Evolutionary conservation across 768 basidiomycete species (phyloP), one percentile per base, ranked within the genome.

Genomic region (Pulveroboletus sp.): DNA sequence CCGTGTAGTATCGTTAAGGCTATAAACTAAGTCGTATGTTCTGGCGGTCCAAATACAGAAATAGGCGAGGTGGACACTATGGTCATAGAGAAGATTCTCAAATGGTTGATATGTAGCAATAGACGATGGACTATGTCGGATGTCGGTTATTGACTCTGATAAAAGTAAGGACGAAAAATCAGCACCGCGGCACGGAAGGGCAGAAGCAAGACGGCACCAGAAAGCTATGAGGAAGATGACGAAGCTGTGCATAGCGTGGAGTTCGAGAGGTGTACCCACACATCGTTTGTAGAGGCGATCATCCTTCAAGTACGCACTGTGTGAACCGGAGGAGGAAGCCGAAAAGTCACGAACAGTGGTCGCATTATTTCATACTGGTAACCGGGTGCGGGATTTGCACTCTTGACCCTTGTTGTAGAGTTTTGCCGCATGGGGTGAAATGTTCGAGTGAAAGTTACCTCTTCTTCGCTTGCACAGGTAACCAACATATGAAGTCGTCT

Each of bases 141-240:
- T 6, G 21, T 49, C 10, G 11, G 38, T 13, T 5, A 49, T 46
- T 10, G 49, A 48, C 49, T n/a, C n/a, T 9, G 56, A n/a, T 7
- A 52, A 42, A 41, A 52, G 54, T n/a, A 60, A 42, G 11, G 49
- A 52, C 3, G 57, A 59, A 47, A 60, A 56, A 30, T 59, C 57
- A 35, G 49, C 57, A 4, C 53, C 0, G n/a, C n/a, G n/a, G n/a
- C n/a, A n/a, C n/a, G n/a, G 39, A 39, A 50, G 45, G 1, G 58
- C 45, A 39, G 58, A 47, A 33, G n/a, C n/a, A n/a, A n/a, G n/a
- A n/a, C n/a, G n/a, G n/a, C n/a, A 49, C 46, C 15, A 59, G 32
- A 37, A 32, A 59, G 39, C 35, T 18, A 32, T 7, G 46, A 45
- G 21, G 7, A 47, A 47, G 21, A 32, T 17, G 33, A 37, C 4